A percentile compares a stretch with the other conserved stretches of the same genome.
These are phyloP conservation scores for Lepiota subincarnata DNA, from an alignment of 768 basidiomycete species.

Conservation along the genomic window DNA sequence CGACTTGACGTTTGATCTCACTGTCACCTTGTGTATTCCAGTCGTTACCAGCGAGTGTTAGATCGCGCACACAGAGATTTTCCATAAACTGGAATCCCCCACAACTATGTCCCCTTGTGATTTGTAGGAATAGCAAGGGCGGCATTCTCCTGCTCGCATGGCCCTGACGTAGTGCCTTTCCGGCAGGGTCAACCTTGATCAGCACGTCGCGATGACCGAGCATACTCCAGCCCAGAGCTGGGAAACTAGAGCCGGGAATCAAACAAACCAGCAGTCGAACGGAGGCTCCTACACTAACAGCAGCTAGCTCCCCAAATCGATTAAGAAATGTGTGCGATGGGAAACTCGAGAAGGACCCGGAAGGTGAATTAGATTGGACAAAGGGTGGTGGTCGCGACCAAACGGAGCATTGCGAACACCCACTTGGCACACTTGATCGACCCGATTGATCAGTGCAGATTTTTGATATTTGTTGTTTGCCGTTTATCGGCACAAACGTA, in stretches of 20 bases:
- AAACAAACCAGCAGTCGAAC: background rate
- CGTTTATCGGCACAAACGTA: background rate
- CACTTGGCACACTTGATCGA: background rate
- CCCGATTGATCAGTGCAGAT: background rate
- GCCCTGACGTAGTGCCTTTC: too few relatives aligned
- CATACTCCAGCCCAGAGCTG: background rate
- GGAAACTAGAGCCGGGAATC: background rate
- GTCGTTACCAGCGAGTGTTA: background rate
- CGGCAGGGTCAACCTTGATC: too few relatives aligned
- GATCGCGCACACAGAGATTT: too few relatives aligned
- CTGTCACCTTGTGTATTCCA: slow-evolving; percentile 1
- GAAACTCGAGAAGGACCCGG: background rate
- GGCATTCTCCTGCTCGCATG: too few relatives aligned
- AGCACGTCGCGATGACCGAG: background rate
- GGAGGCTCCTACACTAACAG: too few relatives aligned
- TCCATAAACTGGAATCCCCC: too few relatives aligned
- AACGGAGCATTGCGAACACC: background rate
- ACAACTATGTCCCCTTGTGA: too few relatives aligned
- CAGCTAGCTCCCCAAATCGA: too few relatives aligned
- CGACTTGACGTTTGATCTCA: background rate
- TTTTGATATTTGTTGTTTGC: background rate
- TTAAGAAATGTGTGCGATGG: background rate
- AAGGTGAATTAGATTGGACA: background rate
- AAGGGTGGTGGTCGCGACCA: background rate
- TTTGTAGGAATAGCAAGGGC: too few relatives aligned